Evolutionary conservation across 2,329 filamentous ascomycete genomes (phyloP).

Genomic region (Aspergillus pseudoglaucus): DNA sequence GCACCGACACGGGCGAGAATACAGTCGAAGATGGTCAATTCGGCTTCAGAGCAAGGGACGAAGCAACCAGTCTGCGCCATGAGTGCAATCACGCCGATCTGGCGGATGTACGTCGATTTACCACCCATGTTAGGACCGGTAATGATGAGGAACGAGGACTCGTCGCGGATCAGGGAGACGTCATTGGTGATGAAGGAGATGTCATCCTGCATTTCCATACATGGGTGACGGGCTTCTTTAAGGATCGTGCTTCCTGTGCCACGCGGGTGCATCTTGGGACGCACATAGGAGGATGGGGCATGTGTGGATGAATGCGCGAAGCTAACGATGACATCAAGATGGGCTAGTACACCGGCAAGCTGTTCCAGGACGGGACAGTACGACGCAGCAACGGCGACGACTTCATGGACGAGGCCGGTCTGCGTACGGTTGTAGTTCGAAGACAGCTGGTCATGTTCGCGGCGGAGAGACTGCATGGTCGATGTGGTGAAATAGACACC

Average conservation of each 20-base stretch:
- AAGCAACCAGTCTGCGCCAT: conserved; percentile 98
- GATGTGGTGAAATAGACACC: conserved; percentile 96
- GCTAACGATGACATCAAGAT: conserved; percentile 90
- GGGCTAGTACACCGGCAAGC: conserved; percentile 78
- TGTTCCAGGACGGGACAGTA: conserved; percentile 91
- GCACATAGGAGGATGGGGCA: conserved; percentile 83
- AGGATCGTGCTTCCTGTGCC: conserved; percentile 83
- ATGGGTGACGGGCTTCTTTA: conserved; percentile 91
- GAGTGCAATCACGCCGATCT: conserved; percentile 91
- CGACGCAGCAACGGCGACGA: conserved; percentile 86
- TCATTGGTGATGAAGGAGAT: conserved; percentile 99
- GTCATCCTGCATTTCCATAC: conserved; percentile 98
- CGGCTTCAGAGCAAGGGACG: conserved; percentile 82
- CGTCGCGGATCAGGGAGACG: conserved; percentile 68
- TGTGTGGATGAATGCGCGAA: conserved; percentile 91
- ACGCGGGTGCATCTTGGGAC: conserved; percentile 82
- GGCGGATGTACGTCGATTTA: conserved; percentile 96
- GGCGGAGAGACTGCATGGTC: conserved; percentile 68
- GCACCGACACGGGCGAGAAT: conserved; percentile 94
- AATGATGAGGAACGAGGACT: conserved; percentile 89
- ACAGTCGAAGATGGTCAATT: conserved; percentile 92
- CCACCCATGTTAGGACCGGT: conserved; percentile 99
- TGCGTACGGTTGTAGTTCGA: conserved; percentile 95
- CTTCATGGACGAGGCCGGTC: conserved; percentile 81
- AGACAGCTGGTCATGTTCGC: conserved; percentile 89